These are phyloP conservation scores for Cladosporium austrohemisphaericum DNA, from an alignment of 2,329 filamentous ascomycete genomes.

Conservation along the genomic window DNA sequence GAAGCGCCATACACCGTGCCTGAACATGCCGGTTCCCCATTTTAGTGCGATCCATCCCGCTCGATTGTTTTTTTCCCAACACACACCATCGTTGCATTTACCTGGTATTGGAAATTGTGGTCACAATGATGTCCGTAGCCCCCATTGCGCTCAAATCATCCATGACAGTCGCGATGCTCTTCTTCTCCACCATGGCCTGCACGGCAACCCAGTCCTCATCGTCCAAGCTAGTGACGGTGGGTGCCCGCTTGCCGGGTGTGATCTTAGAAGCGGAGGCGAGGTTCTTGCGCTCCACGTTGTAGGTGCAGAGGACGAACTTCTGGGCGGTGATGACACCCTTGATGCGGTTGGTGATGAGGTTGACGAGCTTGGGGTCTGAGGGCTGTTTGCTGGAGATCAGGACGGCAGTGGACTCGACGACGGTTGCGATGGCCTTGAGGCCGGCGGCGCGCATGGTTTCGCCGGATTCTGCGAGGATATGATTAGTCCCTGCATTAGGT, in stretches of 20 bases:
- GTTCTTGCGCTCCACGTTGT: constrained; percentile 75
- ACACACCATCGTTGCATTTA: neutral
- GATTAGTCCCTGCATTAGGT: neutral
- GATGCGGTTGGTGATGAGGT: constrained; percentile 82
- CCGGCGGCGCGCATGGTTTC: constrained; percentile 98
- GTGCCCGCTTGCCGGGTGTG: constrained; percentile 89
- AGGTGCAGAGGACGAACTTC: constrained; percentile 90
- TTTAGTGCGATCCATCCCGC: too few relatives aligned
- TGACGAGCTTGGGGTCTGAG: constrained; percentile 73
- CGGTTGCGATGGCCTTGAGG: constrained; percentile 88
- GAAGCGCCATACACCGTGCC: too few relatives aligned
- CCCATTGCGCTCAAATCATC: constrained; percentile 73
- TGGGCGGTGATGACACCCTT: constrained; percentile 93
- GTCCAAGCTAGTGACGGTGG: constrained; percentile 85
- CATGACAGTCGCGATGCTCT: constrained; percentile 80
- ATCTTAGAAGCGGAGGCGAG: constrained; percentile 68
- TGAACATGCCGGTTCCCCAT: too few relatives aligned
- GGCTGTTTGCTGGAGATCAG: constrained; percentile 87
- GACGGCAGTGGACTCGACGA: constrained; percentile 81
- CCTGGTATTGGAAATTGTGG: constrained; percentile 79
- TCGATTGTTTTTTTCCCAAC: too few relatives aligned
- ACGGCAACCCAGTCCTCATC: constrained; percentile 93
- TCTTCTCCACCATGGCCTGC: constrained; percentile 87
- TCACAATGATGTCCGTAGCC: constrained; percentile 78
- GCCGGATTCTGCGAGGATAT: constrained; percentile 69